Base-by-base conservation (phyloP, 345 rosid genomes). In the Lenwebbia sp. region DNA sequence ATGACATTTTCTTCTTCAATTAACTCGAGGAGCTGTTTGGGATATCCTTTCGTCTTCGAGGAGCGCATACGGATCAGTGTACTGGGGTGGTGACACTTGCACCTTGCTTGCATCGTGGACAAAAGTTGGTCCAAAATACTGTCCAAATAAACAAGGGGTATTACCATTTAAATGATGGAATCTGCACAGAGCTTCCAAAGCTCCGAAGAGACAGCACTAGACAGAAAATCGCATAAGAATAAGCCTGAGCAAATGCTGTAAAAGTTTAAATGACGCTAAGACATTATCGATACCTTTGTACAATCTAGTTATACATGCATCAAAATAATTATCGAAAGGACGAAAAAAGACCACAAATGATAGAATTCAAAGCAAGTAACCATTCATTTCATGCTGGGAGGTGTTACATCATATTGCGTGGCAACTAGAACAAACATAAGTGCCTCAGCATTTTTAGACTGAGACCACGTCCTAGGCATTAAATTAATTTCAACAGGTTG, bases 31-130 rank as follows among this genome's bases (percentile, higher is more conserved):
- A 74, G 94, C 90, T 30, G 87, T 92, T 88, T 89, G 91, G 54
- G 98, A 95, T 25, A 95, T 94, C 87, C 96, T 94, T 92, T 95
- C 94, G 58, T 96, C 99, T 88, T 96, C 94, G 87, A 94, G 89
- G 8, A 97, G 94, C 21, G 92, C 85, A 83, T 94, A 96, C 4
- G 99, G 99, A 90, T 92, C 96, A 5, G 92, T 85, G 58, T 93
- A 92, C 41, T 86, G 93, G 13, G 97, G 96, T 10, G 93, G 90
- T 4, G 95, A 89, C n/a, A 85, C n/a, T 3, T 91, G 82, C 12
- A 76, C 83, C 11, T 86, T n/a, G 87, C 89, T 92, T 76, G 85
- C 98, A 4, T 94, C 96, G 13, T 96, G 99, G 51, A 97, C 86
- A 54, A 97, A 97, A 82, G 90, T 84, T 30, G 94, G 56, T 87